Evolutionary conservation across 192 early-diverging fungal species (phyloP).

Genomic region (Podila horticola): DNA sequence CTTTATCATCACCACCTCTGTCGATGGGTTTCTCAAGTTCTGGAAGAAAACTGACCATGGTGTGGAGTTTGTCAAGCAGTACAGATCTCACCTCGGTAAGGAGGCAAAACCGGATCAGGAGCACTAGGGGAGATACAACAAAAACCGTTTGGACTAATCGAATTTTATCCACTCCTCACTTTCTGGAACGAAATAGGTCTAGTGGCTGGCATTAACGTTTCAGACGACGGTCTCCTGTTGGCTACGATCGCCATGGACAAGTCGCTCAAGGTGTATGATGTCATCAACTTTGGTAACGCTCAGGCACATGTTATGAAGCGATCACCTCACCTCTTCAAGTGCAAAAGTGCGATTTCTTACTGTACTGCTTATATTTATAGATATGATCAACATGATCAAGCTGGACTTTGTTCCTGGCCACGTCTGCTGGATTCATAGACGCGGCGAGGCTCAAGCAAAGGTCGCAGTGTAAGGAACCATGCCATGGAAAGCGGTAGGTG

Average conservation of each 20-base stretch:
- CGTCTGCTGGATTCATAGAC: conserved; percentile 88
- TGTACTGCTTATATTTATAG: conserved; percentile 50
- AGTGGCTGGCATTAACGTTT: conserved; percentile 66
- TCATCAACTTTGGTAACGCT: conserved; percentile 89
- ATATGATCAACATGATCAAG: conserved; percentile 97
- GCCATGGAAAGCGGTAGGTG: not conserved
- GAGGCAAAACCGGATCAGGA: not conserved
- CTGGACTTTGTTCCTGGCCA: conserved; percentile 77
- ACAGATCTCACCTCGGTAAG: conserved; percentile 84
- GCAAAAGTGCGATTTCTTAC: not conserved
- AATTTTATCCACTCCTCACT: not conserved
- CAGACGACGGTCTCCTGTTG: conserved; percentile 81
- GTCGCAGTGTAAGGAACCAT: conserved; percentile 75
- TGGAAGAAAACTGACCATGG: conserved; percentile 96
- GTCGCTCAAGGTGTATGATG: conserved; percentile 93
- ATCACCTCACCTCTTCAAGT: not conserved
- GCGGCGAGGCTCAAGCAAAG: conserved; percentile 83
- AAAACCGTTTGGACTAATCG: too few relatives aligned
- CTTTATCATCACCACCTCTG: conserved; percentile 94
- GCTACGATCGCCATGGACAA: conserved; percentile 88
- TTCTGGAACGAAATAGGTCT: conserved; percentile 36
- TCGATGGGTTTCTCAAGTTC: conserved; percentile 98
- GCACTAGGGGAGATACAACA: too few relatives aligned
- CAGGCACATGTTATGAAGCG: not conserved
- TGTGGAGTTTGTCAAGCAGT: conserved; percentile 99